Base-by-base conservation (phyloP, 139 green algal species). In the Chlorella sp. region DNA sequence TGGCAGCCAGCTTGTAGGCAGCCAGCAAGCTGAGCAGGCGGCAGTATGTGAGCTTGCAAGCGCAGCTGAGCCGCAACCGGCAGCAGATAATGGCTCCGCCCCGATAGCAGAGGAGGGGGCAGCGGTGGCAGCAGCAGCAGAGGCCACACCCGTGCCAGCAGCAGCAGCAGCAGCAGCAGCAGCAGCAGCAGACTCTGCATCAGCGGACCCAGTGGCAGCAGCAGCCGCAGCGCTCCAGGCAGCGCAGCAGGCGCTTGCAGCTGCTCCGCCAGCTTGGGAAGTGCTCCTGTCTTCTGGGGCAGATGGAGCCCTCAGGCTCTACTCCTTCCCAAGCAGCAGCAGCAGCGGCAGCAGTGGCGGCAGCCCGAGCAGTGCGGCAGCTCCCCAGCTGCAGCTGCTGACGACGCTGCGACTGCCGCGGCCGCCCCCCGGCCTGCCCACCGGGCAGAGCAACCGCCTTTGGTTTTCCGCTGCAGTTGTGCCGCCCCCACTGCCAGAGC, bases 391-490 rank as follows among this genome's bases (percentile, higher is more conserved):
- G 76, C 76, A 67, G 36, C 39, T 60, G 70, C 70, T 60, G 36
- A 34, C 60, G 2, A 87, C 39, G 17, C 71, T 87, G 67, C 38
- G 83, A 18, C 36, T 87, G 51, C 71, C 83, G 17, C 32, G 57
- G 60, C 51, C 83, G 18, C 56, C 41, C n/a, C 39, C 18, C 0
- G 74, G 74, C 3, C 38, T 87, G 7, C 63, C 57, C 51, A 47
- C 7, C 57, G 64, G 60, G 30, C 83, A 87, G 74, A 78, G n/a
- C 21, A 70, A n/a, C 55, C 36, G 83, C 23, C 78, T 87, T 15
- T 87, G 83, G 83, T 41, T 84, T 21, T 30, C 73, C 2, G 74
- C 83, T 38, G 74, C 74, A 1, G 72, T 80, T 9, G 76, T 75
- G 36, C 70, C 56, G n/a, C 47, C 32, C 1, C 36, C 36, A 20